A percentile compares a stretch with the other conserved stretches of the same genome.
Evolutionary conservation across 306 rosid genomes (phyloP).

Genomic region (Psophocarpus tetragonolobus): DNA sequence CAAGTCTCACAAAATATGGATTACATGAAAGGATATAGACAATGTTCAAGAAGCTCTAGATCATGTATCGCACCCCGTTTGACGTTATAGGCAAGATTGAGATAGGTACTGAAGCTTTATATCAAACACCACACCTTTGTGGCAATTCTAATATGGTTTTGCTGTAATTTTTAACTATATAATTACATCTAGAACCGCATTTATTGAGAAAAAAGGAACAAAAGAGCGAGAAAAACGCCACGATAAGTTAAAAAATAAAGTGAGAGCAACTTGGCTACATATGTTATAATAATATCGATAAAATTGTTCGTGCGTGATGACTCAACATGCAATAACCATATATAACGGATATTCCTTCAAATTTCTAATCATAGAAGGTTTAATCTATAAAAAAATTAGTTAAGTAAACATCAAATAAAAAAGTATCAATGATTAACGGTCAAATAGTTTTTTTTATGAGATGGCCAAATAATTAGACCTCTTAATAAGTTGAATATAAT

Average conservation of each 20-base stretch:
- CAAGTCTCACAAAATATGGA: no score
- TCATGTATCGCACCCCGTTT: no score
- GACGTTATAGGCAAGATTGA: no score
- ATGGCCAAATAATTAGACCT: not conserved
- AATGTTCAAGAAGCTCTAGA: no score
- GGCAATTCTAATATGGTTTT: no score
- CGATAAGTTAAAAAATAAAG: not conserved
- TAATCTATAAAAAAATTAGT: not conserved
- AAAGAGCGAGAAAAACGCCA: not conserved
- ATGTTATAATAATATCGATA: not conserved
- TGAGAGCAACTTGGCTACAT: not conserved
- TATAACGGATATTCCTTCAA: not conserved
- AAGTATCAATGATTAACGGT: not conserved
- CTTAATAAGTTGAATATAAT: not conserved
- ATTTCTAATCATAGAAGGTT: not conserved
- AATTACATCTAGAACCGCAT: not conserved
- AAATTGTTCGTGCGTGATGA: not conserved
- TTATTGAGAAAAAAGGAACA: not conserved
- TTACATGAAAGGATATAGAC: no score
- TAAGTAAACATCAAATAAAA: not conserved
- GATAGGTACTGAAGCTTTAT: no score
- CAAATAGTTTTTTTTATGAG: no score
- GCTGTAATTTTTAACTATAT: no score
- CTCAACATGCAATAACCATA: not conserved
- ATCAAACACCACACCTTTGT: no score